Evolutionary conservation across 148 eudicot genomes (phyloP), one percentile per base, ranked within the genome.

Genomic region (Beta vulgaris): DNA sequence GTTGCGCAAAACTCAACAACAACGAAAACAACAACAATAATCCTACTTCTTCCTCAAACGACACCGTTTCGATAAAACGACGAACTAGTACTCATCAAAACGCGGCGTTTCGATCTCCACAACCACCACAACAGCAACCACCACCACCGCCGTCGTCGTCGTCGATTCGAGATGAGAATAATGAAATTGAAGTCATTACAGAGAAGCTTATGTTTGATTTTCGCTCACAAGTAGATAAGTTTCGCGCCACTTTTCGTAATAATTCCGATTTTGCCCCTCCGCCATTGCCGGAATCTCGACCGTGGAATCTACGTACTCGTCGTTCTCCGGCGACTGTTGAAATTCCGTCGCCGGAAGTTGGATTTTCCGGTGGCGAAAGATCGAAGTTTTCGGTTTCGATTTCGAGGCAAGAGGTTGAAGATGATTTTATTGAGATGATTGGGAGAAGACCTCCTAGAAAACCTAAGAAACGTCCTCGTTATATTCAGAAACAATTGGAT

Each of bases 261-360:
- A 53, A 51, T 32, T 2, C 77, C 26, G 73, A 79, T 80, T 75
- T 74, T 76, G 21, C 76, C 67, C 71, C 78, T 1, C 55, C 71
- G 42, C 71, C 70, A 3, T 81, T 37, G 48, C 72, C 76, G n/a
- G 81, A 83, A 25, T 25, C 46, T 19, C 57, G 85, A 51, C 92
- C 86, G 69, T 89, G 94, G 98, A 93, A 89, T 76, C 79, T 93
- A 68, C 70, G 98, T 76, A 87, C 84, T 19, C 70, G 93, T n/a
- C 62, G 98, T 43, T 55, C 68, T 74, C 69, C 58, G 75, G 69
- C 51, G 69, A 72, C 71, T 40, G 69, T 49, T 3, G 35, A 31
- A 73, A 73, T 43, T 64, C 28, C 34, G 39, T 48, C 71, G 54
- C 62, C 74, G 76, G 37, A 53, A 29, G 34, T 54, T 4, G 65